Base-by-base conservation (phyloP, 768 basidiomycete genomes). In the Tremella yokohamensis region DNA sequence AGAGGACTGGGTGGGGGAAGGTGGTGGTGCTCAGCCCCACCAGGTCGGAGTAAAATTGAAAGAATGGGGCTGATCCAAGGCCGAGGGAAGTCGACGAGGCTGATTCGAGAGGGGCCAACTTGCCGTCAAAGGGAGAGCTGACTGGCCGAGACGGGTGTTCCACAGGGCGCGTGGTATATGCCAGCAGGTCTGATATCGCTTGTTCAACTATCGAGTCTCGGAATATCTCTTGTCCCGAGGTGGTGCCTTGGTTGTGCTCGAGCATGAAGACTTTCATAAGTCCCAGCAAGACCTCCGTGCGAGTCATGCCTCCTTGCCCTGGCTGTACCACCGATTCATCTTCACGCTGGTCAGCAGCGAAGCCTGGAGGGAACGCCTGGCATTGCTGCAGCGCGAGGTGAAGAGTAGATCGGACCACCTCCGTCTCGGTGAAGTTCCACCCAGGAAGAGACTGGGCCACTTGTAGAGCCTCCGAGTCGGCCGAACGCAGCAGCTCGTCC, bases 231-330 rank as follows among this genome's bases (percentile, higher is more conserved):
- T 22, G 8, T 9, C 22, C 18, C 16, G 51, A 39, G 2, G 55
- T 48, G 26, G 45, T 45, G 37, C 54, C 69, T 64, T 89, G 85
- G 1, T 83, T 89, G 70, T 94, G 89, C 74, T 98, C 93, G 25
- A 98, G 83, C 91, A 96, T 93, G 77, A 90, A 91, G 15, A 96
- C 84, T 63, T 89, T 89, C 89, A 96, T 93, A 62, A 90, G 87
- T 18, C 81, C 83, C 65, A 92, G 87, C 3, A 87, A 79, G 1
- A 81, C 77, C 61, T 86, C 83, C 52, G 84, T 83, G 44, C 82
- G 79, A 16, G 76, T 79, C 69, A 85, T 13, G 22, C 37, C n/a
- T 57, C 49, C 29, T 22, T 13, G 20, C 49, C n/a, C 8, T 79
- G n/a, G n/a, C n/a, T n/a, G n/a, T n/a, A n/a, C n/a, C n/a, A n/a